These are phyloP conservation scores for Retiboletus flavoniger DNA, from an alignment of 1,284 basidiomycete species.

Conservation along the genomic window DNA sequence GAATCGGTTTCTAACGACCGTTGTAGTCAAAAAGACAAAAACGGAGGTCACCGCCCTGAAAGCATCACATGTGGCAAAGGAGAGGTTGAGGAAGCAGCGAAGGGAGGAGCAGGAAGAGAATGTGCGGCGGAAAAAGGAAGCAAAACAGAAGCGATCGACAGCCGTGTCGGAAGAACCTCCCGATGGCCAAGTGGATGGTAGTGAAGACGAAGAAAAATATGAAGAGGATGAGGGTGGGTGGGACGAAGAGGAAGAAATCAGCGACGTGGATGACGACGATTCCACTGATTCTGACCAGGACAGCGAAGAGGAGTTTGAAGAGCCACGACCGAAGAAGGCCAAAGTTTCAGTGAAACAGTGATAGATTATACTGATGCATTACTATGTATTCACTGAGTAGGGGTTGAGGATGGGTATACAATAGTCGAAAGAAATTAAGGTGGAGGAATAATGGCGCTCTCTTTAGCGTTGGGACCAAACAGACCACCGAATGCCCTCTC, in stretches of 20 bases:
- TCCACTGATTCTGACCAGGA: slow-evolving; percentile 42
- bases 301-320: slow-evolving; percentile 36
- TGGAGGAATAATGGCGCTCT: slow-evolving; percentile 20
- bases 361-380: slow-evolving; percentile 10
- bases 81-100: slow-evolving; percentile 71
- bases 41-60: slow-evolving; percentile 66
- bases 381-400: slow-evolving; percentile 11
- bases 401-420: slow-evolving; percentile 11
- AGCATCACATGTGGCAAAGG: slow-evolving; percentile 72
- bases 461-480: slow-evolving; percentile 26
- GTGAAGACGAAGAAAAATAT: slow-evolving; percentile 42
- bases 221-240: slow-evolving; percentile 49
- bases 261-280: slow-evolving; percentile 55
- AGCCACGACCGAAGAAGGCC: slow-evolving; percentile 41
- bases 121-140: slow-evolving; percentile 73
- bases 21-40: slow-evolving; percentile 79
- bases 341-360: slow-evolving; percentile 41
- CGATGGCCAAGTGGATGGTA: slow-evolving; percentile 31
- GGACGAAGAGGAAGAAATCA: slow-evolving; percentile 67
- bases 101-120: slow-evolving; percentile 87
- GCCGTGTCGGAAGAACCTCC: slow-evolving; percentile 33
- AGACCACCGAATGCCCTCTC: slow-evolving; percentile 50
- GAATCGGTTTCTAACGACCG: slow-evolving; percentile 10
- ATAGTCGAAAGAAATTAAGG: slow-evolving; percentile 11
- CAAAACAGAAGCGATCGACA: slow-evolving; percentile 36